Evolutionary conservation across 306 rosid genomes (phyloP), one percentile per base, ranked within the genome.

Genomic region (Rosa multiflora): DNA sequence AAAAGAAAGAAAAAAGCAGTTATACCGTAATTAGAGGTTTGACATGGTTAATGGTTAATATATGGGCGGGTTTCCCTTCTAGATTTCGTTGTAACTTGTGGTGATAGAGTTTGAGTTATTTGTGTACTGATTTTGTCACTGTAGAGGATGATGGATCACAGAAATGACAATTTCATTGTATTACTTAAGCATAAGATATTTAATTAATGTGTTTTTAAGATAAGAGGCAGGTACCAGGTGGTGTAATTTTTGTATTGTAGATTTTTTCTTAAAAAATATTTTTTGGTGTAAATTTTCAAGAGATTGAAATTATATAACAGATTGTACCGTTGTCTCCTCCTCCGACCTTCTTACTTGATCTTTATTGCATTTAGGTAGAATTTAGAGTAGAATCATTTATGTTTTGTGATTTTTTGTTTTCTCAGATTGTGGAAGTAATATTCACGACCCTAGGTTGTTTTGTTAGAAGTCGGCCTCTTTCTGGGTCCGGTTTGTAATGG

Each of bases 141-240:
- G 89, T 85, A 83, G 76, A 79, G 68, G 81, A 75, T 77, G 83
- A 78, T 64, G 69, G 69, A 35, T 83, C 80, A 78, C 76, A 69
- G 70, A 58, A 39, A 78, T 81, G 82, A 80, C 87, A 67, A 70
- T 78, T 67, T 68, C 74, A 35, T 61, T 47, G 10, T 72, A 83
- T 71, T 80, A 62, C 76, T 73, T 75, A 53, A 67, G 78, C 77
- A 66, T 63, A 76, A 76, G 75, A 71, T 84, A 61, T 83, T 81
- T 83, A 64, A 66, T 84, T 69, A n/a, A n/a, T 49, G 56, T 15
- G 4, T 63, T 32, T 79, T 49, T 67, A 42, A 61, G 59, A 74
- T 74, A 52, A 67, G 82, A 11, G 49, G 66, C 59, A 7, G 78
- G 15, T 15, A 2, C 26, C 15, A 59, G 69, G 43, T 74, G 68